Percentiles rank a stretch among this genome's conserved stretches.
phyloP scores from a whole-genome alignment of 805 yeast genomes.

The Schizosaccharomyces cryophilus region DNA sequence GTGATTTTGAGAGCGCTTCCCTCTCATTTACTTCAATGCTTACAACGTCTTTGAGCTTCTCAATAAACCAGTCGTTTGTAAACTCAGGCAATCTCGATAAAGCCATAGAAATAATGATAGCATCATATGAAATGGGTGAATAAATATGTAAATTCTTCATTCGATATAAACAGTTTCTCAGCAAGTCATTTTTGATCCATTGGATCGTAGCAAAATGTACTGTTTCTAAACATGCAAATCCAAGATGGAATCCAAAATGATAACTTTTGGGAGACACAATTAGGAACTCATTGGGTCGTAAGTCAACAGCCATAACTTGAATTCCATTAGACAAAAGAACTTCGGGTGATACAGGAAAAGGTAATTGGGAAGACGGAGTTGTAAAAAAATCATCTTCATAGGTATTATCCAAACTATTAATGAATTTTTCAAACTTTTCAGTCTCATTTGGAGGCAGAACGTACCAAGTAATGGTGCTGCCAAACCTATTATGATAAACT shows the following conservation, averaged over 20 bases:
- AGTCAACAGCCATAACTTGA: conserved; percentile 33
- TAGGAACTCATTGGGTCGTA: conserved; percentile 56
- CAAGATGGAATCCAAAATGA: conserved; percentile 75
- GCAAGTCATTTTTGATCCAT: conserved; percentile 13
- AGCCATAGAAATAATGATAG: neutral
- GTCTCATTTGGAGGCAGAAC: conserved; percentile 58
- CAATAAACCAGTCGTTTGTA: neutral
- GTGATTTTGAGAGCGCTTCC: no score
- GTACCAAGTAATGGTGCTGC: conserved; percentile 81
- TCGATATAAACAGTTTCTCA: neutral
- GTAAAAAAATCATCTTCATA: conserved; percentile 37
- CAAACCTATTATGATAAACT: conserved; percentile 77
- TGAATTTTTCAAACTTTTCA: conserved; percentile 29
- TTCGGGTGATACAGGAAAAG: conserved; percentile 55
- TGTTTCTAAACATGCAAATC: conserved; percentile 32
- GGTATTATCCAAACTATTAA: conserved; percentile 44
- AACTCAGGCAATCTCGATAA: neutral
- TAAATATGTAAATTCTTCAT: neutral
- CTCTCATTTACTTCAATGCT: neutral
- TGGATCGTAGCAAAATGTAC: conserved; percentile 19
- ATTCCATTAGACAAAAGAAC: conserved; percentile 23
- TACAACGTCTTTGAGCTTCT: neutral
- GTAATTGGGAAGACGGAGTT: conserved; percentile 41
- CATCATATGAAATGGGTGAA: neutral
- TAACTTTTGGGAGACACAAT: conserved; percentile 74